Evolutionary conservation across 2,329 filamentous ascomycete species (phyloP).

Genomic region (Venturia aucupariae): DNA sequence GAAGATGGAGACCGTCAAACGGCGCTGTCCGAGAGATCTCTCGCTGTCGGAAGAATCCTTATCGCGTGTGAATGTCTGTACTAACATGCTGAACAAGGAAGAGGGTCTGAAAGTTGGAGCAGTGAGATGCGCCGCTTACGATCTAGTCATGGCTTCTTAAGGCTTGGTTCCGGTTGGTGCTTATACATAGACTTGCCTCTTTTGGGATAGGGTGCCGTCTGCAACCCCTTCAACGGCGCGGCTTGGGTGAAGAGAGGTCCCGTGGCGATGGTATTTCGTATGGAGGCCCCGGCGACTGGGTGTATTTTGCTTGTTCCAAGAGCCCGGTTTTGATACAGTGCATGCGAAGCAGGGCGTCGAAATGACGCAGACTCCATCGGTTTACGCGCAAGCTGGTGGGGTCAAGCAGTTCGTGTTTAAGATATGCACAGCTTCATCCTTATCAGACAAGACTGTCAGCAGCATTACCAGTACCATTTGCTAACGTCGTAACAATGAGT

Average conservation of each 20-base stretch:
- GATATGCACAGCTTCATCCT: not conserved
- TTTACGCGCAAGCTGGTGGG: not conserved
- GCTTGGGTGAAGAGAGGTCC: not conserved
- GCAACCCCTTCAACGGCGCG: not conserved
- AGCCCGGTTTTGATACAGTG: not conserved
- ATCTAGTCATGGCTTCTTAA: not conserved
- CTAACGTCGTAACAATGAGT: not conserved
- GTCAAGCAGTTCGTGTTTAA: not conserved
- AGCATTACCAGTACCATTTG: not conserved
- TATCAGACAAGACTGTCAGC: not conserved
- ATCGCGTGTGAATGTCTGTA: not conserved
- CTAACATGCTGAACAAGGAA: not conserved
- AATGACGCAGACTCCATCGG: not conserved
- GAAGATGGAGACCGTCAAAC: not conserved
- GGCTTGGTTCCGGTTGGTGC: slow-evolving; percentile 1
- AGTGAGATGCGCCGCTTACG: not conserved
- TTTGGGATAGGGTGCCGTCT: not conserved
- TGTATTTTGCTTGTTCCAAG: not conserved
- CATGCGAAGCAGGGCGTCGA: not conserved
- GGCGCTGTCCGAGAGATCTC: not conserved
- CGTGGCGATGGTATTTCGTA: not conserved
- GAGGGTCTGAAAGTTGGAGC: not conserved
- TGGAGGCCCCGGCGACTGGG: not conserved
- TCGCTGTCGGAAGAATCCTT: not conserved
- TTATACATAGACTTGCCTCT: slow-evolving; percentile 1